Conservation (phyloP, 1,139 yeast species). For the Yamadazyma atmosphaerica region DNA sequence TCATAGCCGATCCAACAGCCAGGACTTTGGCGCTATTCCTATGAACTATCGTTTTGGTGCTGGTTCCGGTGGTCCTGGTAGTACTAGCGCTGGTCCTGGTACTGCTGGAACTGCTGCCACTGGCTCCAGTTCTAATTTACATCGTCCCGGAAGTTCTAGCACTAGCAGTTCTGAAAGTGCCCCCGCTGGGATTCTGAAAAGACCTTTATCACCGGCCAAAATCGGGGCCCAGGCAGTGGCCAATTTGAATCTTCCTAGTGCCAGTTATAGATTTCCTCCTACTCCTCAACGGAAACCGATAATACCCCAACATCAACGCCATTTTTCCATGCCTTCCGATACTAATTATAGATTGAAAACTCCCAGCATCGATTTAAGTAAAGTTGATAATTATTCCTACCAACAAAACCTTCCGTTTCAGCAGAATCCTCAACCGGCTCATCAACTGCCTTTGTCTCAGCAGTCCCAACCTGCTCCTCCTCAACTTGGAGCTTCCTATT, state of each 20-base stretch:
- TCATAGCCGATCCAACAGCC: slow-evolving; percentile 15
- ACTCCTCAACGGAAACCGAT: slow-evolving; percentile 15
- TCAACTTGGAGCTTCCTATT: slow-evolving; percentile 2
- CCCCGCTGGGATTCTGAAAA: background rate
- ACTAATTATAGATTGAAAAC: slow-evolving; percentile 9
- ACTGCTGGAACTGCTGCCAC: background rate
- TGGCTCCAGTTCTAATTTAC: slow-evolving; percentile 1
- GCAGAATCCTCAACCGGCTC: slow-evolving; percentile 5
- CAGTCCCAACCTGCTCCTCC: background rate
- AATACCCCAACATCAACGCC: slow-evolving; percentile 38
- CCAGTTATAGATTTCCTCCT: slow-evolving; percentile 26
- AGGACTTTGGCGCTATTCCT: slow-evolving; percentile 13
- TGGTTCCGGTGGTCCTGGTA: slow-evolving; percentile 4
- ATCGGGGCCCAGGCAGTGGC: slow-evolving; percentile 75
- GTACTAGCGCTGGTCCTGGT: slow-evolving; percentile 5
- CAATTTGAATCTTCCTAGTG: slow-evolving; percentile 40
- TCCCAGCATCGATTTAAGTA: slow-evolving; percentile 15
- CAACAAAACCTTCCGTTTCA: slow-evolving; percentile 5
- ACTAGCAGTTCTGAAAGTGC: slow-evolving; percentile 1
- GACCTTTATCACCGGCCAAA: slow-evolving; percentile 62
- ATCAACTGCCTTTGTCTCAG: background rate
- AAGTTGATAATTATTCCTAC: slow-evolving; percentile 13
- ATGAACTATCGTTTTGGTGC: slow-evolving; percentile 16
- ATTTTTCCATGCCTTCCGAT: slow-evolving; percentile 45
- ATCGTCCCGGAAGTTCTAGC: slow-evolving; percentile 3